Evolutionary conservation across 140 eudicot species (phyloP).

Genomic region (Cichorium intybus): DNA sequence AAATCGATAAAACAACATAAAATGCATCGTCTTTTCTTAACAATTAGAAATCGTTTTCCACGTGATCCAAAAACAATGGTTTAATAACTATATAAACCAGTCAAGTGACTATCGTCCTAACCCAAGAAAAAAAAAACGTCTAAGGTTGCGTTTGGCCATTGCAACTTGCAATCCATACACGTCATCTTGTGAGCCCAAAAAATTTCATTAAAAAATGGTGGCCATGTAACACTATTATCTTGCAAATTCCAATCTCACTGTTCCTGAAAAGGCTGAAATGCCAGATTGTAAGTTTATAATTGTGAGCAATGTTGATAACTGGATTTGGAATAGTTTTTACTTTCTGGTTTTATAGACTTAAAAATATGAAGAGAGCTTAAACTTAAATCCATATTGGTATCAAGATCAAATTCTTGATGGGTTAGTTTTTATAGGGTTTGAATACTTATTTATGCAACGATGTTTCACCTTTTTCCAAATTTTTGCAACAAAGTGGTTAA

Average conservation of each 20-base stretch:
- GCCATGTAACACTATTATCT: background rate
- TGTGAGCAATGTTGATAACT: background rate
- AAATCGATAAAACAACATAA: no score
- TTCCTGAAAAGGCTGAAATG: slow-evolving; percentile 11
- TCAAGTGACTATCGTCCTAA: no score
- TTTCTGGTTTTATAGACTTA: background rate
- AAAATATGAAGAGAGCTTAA: background rate
- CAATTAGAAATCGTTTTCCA: no score
- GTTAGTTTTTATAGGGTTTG: no score
- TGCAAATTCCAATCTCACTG: background rate
- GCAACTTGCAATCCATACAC: background rate
- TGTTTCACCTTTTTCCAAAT: no score
- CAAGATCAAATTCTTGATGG: background rate
- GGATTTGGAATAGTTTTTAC: background rate
- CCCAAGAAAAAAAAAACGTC: no score
- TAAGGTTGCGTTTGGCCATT: no score
- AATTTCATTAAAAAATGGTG: background rate
- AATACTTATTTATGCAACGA: no score
- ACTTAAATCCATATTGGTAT: background rate
- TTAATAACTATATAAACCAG: no score
- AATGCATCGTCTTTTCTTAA: no score
- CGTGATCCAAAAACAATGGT: no score
- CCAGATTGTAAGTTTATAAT: background rate
- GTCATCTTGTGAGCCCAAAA: background rate
- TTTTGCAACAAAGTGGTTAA: no score